Conservation (phyloP, 305 asterid genomes). For the Solanum hybrid region DNA sequence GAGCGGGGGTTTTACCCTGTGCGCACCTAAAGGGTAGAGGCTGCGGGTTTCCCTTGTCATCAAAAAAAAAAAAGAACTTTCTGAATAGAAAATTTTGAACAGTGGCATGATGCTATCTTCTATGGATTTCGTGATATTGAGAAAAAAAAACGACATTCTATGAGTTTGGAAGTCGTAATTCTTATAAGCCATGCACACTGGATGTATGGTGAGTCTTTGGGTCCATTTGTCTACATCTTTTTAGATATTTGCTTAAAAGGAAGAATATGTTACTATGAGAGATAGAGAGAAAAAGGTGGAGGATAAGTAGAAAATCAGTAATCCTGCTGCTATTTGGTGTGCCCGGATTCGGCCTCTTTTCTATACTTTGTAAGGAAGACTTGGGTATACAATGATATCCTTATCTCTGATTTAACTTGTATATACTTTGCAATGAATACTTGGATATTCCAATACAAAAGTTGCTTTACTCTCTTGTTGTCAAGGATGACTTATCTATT, state of each 20-base stretch:
- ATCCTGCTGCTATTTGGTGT: background rate
- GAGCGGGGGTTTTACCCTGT: no score
- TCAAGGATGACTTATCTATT: background rate
- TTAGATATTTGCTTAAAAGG: background rate
- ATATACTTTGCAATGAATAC: constrained; percentile 4
- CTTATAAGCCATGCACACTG: background rate
- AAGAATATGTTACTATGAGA: background rate
- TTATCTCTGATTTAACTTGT: background rate
- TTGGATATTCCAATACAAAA: background rate
- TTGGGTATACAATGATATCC: background rate
- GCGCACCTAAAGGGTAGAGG: no score
- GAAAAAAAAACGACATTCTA: background rate
- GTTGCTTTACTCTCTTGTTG: background rate
- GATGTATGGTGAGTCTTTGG: background rate
- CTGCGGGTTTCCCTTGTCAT: no score
- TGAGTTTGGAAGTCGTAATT: background rate
- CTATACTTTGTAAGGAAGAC: background rate
- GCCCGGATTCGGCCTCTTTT: background rate
- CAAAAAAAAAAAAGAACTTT: background rate
- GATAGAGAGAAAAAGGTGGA: background rate
- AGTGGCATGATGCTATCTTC: background rate
- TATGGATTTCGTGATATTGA: background rate
- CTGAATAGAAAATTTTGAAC: background rate
- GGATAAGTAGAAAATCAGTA: background rate
- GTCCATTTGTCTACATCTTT: background rate